Evolutionary conservation across 2,329 filamentous ascomycete genomes (phyloP).

Genomic region (Huntiella moniliformis): DNA sequence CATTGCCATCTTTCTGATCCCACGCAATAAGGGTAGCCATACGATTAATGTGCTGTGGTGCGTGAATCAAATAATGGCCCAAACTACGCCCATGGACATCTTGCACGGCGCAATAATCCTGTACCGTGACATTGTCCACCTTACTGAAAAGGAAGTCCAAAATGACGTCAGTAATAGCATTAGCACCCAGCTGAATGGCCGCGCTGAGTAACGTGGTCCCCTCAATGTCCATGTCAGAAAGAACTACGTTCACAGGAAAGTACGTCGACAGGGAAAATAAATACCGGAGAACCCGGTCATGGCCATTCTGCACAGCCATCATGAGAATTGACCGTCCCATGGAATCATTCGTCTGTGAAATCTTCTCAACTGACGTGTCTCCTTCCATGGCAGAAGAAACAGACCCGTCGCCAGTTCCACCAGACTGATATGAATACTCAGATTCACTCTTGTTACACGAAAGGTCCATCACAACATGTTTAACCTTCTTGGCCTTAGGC

Average conservation of each 20-base stretch:
- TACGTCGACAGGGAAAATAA: conserved; percentile 59
- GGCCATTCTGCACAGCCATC: conserved; percentile 64
- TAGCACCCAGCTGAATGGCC: conserved; percentile 68
- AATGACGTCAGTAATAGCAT: conserved; percentile 54
- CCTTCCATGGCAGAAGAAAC: conserved; percentile 57
- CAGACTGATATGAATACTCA: conserved; percentile 63
- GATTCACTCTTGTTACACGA: conserved; percentile 78
- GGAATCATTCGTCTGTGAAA: conserved; percentile 51
- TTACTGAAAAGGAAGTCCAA: conserved; percentile 49
- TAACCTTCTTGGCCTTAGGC: conserved; percentile 37
- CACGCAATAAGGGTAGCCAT: conserved; percentile 70
- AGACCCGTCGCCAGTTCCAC: conserved; percentile 60
- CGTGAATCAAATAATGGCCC: conserved; percentile 92
- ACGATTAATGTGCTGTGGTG: conserved; percentile 57
- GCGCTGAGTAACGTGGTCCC: conserved; percentile 78
- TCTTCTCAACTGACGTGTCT: conserved; percentile 64
- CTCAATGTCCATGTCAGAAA: conserved; percentile 76
- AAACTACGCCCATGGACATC: conserved; percentile 75
- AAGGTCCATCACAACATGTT: conserved; percentile 77
- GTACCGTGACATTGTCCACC: conserved; percentile 35
- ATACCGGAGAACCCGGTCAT: conserved; percentile 56
- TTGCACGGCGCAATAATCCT: conserved; percentile 52
- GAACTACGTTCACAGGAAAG: conserved; percentile 50
- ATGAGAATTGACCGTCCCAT: conserved; percentile 70
- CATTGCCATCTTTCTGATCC: conserved; percentile 84